Base-by-base conservation (phyloP, 768 basidiomycete species). In the Stropharia rugosoannulata region DNA sequence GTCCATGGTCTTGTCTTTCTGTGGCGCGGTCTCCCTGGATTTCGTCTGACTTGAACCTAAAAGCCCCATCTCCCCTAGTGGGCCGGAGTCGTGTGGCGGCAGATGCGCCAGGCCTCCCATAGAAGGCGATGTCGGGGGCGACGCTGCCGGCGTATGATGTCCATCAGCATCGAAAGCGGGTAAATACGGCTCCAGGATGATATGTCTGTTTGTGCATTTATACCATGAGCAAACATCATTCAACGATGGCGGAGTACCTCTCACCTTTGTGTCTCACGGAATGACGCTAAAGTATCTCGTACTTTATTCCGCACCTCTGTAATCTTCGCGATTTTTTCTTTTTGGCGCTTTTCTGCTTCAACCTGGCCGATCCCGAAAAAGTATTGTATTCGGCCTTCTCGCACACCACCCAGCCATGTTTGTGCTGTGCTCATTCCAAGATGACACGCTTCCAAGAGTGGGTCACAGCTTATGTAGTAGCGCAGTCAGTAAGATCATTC, bases 101-200 rank as follows among this genome's bases (percentile, higher is more conserved):
- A 22, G 19, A 32, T 16, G 35, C 11, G 19, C n/a, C 13, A 15
- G 13, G 1, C 29, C n/a, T n/a, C n/a, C 29, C 13, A 9, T 37
- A 6, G 39, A n/a, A 49, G 25, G 44, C 13, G 53, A 38, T n/a
- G 37, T 36, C 25, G 54, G 29, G 19, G 32, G 43, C 19, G 41
- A 45, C 18, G 51, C 7, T 35, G 49, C 22, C 12, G 25, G 54
- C 10, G 51, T 39, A 16, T 58, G 50, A 25, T 56, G 38, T 8
- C 39, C 41, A 15, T 29, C 49, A 36, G 37, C 49, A 32, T 63
- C 76, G 50, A 89, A 82, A 0, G 76, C 74, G 10, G 70, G 64
- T 4, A 78, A 73, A 62, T 89, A 90, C 1, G 87, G 86, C 32
- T 86, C 85, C 1, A 89, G 67, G 11, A 90, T 75, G 3, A 29